Base-by-base conservation (phyloP, 1,284 basidiomycete genomes). In the Ceratobasidium sp. region DNA sequence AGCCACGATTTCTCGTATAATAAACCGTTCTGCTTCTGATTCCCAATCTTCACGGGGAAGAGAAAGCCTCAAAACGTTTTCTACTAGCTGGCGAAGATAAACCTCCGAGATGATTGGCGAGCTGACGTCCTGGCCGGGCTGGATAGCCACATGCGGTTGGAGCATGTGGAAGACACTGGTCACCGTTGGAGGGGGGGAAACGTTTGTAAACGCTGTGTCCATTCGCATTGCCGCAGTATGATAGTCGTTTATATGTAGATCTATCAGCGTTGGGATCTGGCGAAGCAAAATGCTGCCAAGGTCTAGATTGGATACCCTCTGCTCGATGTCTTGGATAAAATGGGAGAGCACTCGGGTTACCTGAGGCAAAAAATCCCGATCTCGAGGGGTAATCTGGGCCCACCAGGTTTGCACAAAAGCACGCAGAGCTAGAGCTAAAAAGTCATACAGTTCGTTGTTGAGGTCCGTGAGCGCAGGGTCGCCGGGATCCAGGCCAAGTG, bases 351-450 rank as follows among this genome's bases (percentile, higher is more conserved):
- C 83, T 58, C 78, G 78, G 0, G 88, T 85, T 42, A 93, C 86
- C 73, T 91, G 86, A 18, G 90, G 88, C 33, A 93, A 83, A 74
- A 94, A 86, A 72, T 91, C 88, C 77, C 87, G 91, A 84, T 94
- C 92, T 76, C 91, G 91, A 74, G 89, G 86, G 1, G 92, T 87
- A 72, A 94, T 84, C 77, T 87, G 90, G 38, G 87, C 83, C 90
- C 92, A 94, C 92, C 92, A 94, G 0, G 90, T 87, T 46, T 87
- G 86, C 33, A 94, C 86, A 77, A 85, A 89, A 9, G 91, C 91
- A 42, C 92, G 86, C 16, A 93, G 84, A 5, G 87, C 84, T 60
- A 93, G 87, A 0, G 92, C 90, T 54, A 93, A 83, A 73, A 92
- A 84, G 81, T 93, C 90, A 78, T 92, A 92, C 1, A 88, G 81